phyloP scores from a whole-genome alignment of 2,329 filamentous ascomycete species.

The Thelonectria olida region DNA sequence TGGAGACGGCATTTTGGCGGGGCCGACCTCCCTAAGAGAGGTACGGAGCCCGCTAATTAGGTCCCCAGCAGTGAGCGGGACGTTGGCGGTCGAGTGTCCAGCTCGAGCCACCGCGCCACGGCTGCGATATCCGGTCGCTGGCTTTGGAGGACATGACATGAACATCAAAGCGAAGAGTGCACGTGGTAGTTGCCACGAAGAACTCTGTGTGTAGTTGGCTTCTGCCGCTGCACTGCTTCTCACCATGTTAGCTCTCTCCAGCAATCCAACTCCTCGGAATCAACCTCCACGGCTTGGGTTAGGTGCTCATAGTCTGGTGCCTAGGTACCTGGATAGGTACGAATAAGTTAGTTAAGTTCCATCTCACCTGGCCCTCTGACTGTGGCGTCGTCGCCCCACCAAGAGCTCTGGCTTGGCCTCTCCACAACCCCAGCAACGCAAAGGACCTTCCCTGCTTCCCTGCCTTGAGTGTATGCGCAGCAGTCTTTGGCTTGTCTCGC shows the following conservation, averaged over 20 bases:
- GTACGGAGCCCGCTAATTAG: neutral
- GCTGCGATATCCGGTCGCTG: neutral
- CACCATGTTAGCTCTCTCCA: too few relatives aligned
- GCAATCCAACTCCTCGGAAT: too few relatives aligned
- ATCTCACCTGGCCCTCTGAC: neutral
- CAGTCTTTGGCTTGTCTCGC: conserved; percentile 9
- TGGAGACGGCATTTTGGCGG: conserved; percentile 8
- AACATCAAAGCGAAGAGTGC: neutral
- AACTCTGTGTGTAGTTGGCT: neutral
- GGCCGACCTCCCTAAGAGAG: neutral
- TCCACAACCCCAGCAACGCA: conserved; percentile 22
- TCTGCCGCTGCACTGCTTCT: too few relatives aligned
- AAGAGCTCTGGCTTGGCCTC: conserved; percentile 14
- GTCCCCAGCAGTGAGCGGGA: neutral
- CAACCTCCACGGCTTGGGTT: too few relatives aligned
- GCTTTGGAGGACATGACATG: neutral
- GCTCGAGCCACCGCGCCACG: conserved; percentile 14
- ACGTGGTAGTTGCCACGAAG: neutral
- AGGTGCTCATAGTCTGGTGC: too few relatives aligned
- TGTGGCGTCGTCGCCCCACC: conserved; percentile 22
- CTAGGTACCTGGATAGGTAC: too few relatives aligned
- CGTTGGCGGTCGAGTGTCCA: conserved; percentile 4
- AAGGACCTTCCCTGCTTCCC: conserved; percentile 9
- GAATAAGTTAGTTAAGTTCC: too few relatives aligned
- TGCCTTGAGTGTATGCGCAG: conserved; percentile 4